Base-by-base conservation (phyloP, 768 basidiomycete genomes). In the Mycena venus region DNA sequence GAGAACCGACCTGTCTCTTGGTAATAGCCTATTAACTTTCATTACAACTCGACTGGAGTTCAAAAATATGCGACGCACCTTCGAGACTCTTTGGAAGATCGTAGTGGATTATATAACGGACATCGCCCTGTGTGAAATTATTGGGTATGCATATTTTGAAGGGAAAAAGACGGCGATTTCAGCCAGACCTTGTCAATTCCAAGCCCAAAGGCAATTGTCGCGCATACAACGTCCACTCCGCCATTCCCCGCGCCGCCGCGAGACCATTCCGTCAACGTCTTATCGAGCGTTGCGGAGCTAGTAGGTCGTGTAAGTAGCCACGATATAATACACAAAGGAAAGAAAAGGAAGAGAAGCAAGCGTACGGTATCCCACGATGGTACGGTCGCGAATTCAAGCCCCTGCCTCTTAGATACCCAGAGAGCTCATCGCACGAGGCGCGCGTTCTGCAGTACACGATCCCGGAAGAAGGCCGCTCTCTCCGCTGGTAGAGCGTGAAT, bases 21-120 rank as follows among this genome's bases (percentile, higher is more conserved):
- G 80, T 96, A 96, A 80, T 92, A 96, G 0, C 94, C 95, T 95
- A 64, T 17, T 29, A 51, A 64, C 58, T 70, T 47, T 67, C 3
- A 44, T 72, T 63, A 38, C 59, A 72, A 21, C 44, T 58, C 44
- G 27, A 15, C 29, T 34, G 4, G 23, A 70, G 23, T 38, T 21
- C 42, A 31, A 67, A 23, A 17, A 10, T 31, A 8, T 19, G 56
- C 23, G 34, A 73, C 82, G 74, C 42, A 92, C 94, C 94, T 89
- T 96, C 95, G 70, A 96, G 91, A 68, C 94, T 95, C 79, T 94
- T 95, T 0, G 95, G 94, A 21, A 96, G 82, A 81, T 96, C 95
- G 74, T 90, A 95, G 78, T 96, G 95, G 49, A 96, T 91, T 51
- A 95, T 90, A 77, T 95, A 96, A 42, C 94, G 87, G 56, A 29